These are phyloP conservation scores for Barnettozyma vustinii DNA, from an alignment of 805 yeast genomes.

Conservation along the genomic window DNA sequence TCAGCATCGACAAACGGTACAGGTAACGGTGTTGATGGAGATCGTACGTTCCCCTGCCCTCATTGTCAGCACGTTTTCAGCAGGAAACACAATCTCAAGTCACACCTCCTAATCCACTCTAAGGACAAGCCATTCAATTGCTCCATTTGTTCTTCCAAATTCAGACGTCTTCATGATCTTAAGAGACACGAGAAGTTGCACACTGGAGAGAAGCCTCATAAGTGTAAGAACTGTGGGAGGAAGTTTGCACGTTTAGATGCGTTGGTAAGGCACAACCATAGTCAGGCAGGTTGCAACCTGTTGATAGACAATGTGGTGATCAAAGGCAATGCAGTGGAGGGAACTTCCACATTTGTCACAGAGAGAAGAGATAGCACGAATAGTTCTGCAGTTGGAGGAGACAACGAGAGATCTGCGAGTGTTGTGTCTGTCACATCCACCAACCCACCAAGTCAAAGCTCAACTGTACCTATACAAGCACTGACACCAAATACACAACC, in stretches of 20 bases:
- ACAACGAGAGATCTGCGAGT: not conserved
- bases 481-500: not conserved
- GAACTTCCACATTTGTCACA: not conserved
- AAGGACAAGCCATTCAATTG: slow-evolving; percentile 61
- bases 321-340: slow-evolving; percentile 1
- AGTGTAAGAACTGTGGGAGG: slow-evolving; percentile 55
- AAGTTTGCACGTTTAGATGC: slow-evolving; percentile 76
- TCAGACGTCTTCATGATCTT: slow-evolving; percentile 71
- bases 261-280: slow-evolving; percentile 58
- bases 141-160: slow-evolving; percentile 51
- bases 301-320: slow-evolving; percentile 14
- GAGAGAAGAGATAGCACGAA: not conserved
- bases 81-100: slow-evolving; percentile 67
- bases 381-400: not conserved
- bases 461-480: not conserved
- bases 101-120: slow-evolving; percentile 67
- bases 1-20: not conserved
- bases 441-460: not conserved
- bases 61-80: slow-evolving; percentile 62
- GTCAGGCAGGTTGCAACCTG: slow-evolving; percentile 27
- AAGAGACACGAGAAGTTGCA: slow-evolving; percentile 73
- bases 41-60: slow-evolving; percentile 45
- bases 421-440: not conserved
- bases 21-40: slow-evolving; percentile 2
- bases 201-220: slow-evolving; percentile 67